phyloP scores from a whole-genome alignment of 2,329 filamentous ascomycete genomes.

The Fusarium sp. region DNA sequence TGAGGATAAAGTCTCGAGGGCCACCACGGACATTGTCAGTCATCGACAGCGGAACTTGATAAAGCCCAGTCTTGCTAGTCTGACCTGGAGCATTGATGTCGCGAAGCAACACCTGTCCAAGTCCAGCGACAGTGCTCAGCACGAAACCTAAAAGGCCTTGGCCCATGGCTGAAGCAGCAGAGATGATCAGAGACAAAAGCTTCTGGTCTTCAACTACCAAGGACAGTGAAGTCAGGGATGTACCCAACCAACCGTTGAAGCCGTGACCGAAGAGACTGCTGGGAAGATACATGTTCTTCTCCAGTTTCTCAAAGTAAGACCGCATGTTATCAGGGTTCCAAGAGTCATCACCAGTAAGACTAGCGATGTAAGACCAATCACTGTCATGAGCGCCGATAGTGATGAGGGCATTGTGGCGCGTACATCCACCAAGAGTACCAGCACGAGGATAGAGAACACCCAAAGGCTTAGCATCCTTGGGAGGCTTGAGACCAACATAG shows the following conservation, averaged over 20 bases:
- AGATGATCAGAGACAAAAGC: slow-evolving; percentile 45
- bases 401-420: slow-evolving; percentile 54
- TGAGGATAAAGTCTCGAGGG: slow-evolving; percentile 66
- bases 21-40: slow-evolving; percentile 65
- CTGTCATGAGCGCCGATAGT: slow-evolving; percentile 55
- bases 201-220: slow-evolving; percentile 49
- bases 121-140: slow-evolving; percentile 39
- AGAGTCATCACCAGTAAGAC: slow-evolving; percentile 57
- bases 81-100: slow-evolving; percentile 47
- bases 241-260: slow-evolving; percentile 55
- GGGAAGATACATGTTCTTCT: slow-evolving; percentile 58
- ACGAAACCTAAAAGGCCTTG: slow-evolving; percentile 35
- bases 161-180: slow-evolving; percentile 46
- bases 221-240: slow-evolving; percentile 33
- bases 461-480: slow-evolving; percentile 52
- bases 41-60: slow-evolving; percentile 69
- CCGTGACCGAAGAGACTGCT: slow-evolving; percentile 56
- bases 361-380: slow-evolving; percentile 57
- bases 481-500: slow-evolving; percentile 52
- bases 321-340: slow-evolving; percentile 59
- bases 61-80: slow-evolving; percentile 52
- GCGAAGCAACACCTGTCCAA: slow-evolving; percentile 44
- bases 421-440: slow-evolving; percentile 58
- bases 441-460: slow-evolving; percentile 60
- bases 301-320: slow-evolving; percentile 56